phyloP scores from a whole-genome alignment of 169 alveolate species.

The Plasmodium relictum region DNA sequence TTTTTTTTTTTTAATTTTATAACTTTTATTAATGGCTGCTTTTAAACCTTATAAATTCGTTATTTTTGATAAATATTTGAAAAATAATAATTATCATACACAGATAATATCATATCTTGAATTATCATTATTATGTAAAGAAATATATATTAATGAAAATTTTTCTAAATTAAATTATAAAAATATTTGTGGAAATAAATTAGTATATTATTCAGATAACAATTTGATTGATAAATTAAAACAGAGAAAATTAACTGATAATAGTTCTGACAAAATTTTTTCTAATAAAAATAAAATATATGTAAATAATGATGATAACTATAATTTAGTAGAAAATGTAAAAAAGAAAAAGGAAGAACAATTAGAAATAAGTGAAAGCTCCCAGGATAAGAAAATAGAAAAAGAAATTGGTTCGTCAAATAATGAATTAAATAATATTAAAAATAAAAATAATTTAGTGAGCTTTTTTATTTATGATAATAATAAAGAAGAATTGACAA shows the following conservation, averaged over 20 bases:
- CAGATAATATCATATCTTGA: slow-evolving; percentile 39
- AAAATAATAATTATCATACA: slow-evolving; percentile 19
- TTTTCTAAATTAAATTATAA: slow-evolving; percentile 34
- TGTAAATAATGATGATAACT: background rate
- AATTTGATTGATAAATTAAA: slow-evolving; percentile 20
- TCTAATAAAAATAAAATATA: background rate
- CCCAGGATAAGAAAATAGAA: background rate
- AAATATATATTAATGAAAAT: slow-evolving; percentile 51
- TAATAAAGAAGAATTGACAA: slow-evolving; percentile 1
- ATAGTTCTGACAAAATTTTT: background rate
- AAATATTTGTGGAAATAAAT: slow-evolving; percentile 19
- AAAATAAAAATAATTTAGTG: slow-evolving; percentile 19
- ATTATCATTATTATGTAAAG: slow-evolving; percentile 60
- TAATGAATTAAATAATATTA: background rate
- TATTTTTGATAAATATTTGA: slow-evolving; percentile 32
- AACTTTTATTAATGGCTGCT: slow-evolving; percentile 39
- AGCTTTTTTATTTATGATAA: slow-evolving; percentile 45
- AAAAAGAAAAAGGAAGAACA: background rate
- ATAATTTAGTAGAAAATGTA: background rate
- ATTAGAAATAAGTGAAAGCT: too few relatives aligned
- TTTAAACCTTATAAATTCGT: slow-evolving; percentile 69
- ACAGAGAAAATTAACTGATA: background rate
- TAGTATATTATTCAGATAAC: slow-evolving; percentile 31
- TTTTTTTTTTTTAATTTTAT: background rate
- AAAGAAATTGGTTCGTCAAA: background rate